Evolutionary conservation across 805 yeast genomes (phyloP).

Genomic region (Metschnikowia proteae): DNA sequence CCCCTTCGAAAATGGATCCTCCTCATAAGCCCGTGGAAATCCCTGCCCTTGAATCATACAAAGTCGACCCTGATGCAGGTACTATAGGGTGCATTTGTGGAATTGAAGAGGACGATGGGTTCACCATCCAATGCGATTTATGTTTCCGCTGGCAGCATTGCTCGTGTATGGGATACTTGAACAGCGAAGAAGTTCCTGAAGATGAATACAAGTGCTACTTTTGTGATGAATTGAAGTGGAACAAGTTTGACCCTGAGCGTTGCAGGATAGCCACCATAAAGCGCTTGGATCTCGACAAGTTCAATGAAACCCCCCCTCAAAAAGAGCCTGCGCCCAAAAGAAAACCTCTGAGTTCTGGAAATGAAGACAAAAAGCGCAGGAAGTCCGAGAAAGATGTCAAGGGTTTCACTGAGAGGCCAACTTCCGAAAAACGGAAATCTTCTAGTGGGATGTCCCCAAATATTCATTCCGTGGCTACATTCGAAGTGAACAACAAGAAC

Average conservation of each 20-base stretch:
- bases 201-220: constrained; percentile 69
- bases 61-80: constrained; percentile 79
- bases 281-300: constrained; percentile 29
- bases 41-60: constrained; percentile 45
- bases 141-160: constrained; percentile 96
- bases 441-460: constrained; percentile 10
- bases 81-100: constrained; percentile 87
- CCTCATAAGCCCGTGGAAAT: constrained; percentile 3
- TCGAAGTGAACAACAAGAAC: constrained; percentile 32
- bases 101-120: constrained; percentile 84
- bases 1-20: not conserved
- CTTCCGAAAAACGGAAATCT: constrained; percentile 14
- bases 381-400: constrained; percentile 17
- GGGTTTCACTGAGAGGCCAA: constrained; percentile 5
- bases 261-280: constrained; percentile 30
- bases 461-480: not conserved
- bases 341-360: constrained; percentile 20
- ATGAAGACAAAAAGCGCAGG: constrained; percentile 33
- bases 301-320: constrained; percentile 17
- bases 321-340: constrained; percentile 15
- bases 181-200: constrained; percentile 76
- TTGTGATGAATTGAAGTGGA: constrained; percentile 53
- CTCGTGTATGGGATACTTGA: constrained; percentile 74
- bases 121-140: constrained; percentile 89
- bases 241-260: constrained; percentile 38